These are phyloP conservation scores for Nemania sp. DNA, from an alignment of 2,329 filamentous ascomycete genomes.

Conservation along the genomic window DNA sequence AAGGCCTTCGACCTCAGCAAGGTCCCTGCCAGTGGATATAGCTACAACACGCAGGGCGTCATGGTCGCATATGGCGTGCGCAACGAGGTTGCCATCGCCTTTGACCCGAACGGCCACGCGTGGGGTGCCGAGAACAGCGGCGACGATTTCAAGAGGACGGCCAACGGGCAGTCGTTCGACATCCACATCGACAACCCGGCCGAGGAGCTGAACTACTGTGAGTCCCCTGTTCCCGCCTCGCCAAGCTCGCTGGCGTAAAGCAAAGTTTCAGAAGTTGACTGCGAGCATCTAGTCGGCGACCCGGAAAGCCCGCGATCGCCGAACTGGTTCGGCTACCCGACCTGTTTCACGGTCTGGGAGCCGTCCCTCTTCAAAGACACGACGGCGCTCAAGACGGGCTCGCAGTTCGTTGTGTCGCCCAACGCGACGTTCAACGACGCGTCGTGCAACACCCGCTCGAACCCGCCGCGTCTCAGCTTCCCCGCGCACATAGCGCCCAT, in stretches of 20 bases:
- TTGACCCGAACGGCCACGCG: conserved; percentile 46
- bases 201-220: conserved; percentile 66
- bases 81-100: conserved; percentile 62
- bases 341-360: conserved; percentile 47
- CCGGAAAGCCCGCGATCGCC: conserved; percentile 51
- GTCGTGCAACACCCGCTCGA: conserved; percentile 33
- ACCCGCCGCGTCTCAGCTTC: conserved; percentile 52
- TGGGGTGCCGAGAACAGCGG: conserved; percentile 66
- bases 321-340: conserved; percentile 66
- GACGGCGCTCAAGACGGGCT: conserved; percentile 40
- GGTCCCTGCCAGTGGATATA: conserved; percentile 38
- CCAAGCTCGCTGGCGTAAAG: neutral
- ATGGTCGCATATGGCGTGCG: conserved; percentile 60
- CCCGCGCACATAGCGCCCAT: conserved; percentile 60
- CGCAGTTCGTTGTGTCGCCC: conserved; percentile 42
- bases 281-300: conserved; percentile 50
- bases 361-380: conserved; percentile 46
- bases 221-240: conserved; percentile 1
- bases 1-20: conserved; percentile 48
- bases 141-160: conserved; percentile 59
- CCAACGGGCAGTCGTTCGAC: conserved; percentile 46
- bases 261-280: neutral
- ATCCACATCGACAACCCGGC: conserved; percentile 66
- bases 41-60: conserved; percentile 47
- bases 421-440: conserved; percentile 41